phyloP scores from a whole-genome alignment of 148 eudicot species.

The Polygonum aviculare region DNA sequence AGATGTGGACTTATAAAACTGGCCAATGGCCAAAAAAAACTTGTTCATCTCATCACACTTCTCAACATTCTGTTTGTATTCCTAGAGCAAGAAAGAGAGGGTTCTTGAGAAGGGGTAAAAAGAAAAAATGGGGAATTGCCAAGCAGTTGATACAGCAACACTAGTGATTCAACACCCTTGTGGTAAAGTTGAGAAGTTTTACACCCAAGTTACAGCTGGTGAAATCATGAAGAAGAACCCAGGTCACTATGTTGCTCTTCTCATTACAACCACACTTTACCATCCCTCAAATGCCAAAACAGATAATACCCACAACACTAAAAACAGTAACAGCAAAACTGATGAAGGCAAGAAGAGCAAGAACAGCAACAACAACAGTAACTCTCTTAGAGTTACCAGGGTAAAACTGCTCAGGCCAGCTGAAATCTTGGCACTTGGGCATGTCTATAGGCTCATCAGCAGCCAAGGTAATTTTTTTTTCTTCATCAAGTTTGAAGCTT shows the following conservation, averaged over 20 bases:
- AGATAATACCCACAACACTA: constrained; percentile 14
- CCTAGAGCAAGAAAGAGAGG: constrained; percentile 1
- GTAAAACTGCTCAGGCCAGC: constrained; percentile 80
- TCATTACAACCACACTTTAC: constrained; percentile 69
- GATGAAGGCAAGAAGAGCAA: background rate
- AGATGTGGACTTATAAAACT: background rate
- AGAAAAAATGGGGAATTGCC: constrained; percentile 82
- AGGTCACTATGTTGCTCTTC: constrained; percentile 85
- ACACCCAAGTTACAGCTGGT: constrained; percentile 47
- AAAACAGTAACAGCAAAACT: constrained; percentile 11
- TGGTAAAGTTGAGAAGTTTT: constrained; percentile 58
- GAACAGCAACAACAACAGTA: constrained; percentile 11
- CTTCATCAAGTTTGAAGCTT: background rate
- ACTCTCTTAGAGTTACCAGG: constrained; percentile 56
- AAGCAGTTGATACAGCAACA: constrained; percentile 85
- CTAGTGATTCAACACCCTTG: constrained; percentile 67
- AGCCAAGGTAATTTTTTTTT: constrained; percentile 44
- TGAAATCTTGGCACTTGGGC: constrained; percentile 73
- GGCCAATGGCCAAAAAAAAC: background rate
- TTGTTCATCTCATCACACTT: constrained; percentile 3
- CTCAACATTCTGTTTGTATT: background rate
- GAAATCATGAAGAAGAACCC: constrained; percentile 84
- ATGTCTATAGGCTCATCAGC: constrained; percentile 81
- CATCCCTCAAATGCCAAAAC: constrained; percentile 17
- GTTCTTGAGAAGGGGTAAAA: constrained; percentile 9